phyloP scores from a whole-genome alignment of 2,329 filamentous ascomycete genomes.

The Pseudocercospora macadamiae region DNA sequence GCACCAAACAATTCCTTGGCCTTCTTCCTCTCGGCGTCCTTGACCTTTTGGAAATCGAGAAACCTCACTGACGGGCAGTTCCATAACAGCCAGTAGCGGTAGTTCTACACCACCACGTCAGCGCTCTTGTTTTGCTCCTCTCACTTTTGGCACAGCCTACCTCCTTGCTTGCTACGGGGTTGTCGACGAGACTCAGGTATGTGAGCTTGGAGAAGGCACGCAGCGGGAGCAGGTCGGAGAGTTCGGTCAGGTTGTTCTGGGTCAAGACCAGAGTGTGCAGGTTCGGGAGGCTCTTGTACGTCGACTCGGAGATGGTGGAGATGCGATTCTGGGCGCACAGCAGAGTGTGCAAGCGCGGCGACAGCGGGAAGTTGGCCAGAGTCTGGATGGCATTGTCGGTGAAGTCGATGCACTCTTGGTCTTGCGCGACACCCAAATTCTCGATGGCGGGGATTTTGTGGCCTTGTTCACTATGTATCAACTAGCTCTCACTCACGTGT shows the following conservation, averaged over 20 bases:
- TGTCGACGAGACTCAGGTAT: conserved; percentile 80
- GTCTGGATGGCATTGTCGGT: conserved; percentile 96
- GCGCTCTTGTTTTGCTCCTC: not conserved
- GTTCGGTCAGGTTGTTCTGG: conserved; percentile 78
- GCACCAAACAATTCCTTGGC: conserved; percentile 85
- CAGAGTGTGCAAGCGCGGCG: conserved; percentile 82
- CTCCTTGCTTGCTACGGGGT: conserved; percentile 91
- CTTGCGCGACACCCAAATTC: conserved; percentile 92
- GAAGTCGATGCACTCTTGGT: conserved; percentile 95
- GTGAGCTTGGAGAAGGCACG: conserved; percentile 69
- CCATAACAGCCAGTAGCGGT: conserved; percentile 91
- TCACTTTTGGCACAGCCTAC: conserved; percentile 56
- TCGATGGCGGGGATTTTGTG: conserved; percentile 97
- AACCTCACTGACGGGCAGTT: conserved; percentile 82
- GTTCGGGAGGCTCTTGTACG: conserved; percentile 77
- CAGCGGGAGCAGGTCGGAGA: conserved; percentile 86
- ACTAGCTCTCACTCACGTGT: conserved; percentile 61
- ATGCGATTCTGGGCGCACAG: conserved; percentile 90
- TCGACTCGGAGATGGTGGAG: conserved; percentile 73
- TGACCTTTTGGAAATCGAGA: conserved; percentile 90
- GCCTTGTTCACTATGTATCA: conserved; percentile 63
- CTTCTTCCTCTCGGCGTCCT: conserved; percentile 76
- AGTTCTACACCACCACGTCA: conserved; percentile 63
- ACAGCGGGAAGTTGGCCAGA: conserved; percentile 89
- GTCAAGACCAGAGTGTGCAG: conserved; percentile 80